Percentiles rank a stretch among this genome's conserved stretches.
These are phyloP conservation scores for Scutellaria barbata DNA, from an alignment of 257 asterid species.

Conservation along the genomic window DNA sequence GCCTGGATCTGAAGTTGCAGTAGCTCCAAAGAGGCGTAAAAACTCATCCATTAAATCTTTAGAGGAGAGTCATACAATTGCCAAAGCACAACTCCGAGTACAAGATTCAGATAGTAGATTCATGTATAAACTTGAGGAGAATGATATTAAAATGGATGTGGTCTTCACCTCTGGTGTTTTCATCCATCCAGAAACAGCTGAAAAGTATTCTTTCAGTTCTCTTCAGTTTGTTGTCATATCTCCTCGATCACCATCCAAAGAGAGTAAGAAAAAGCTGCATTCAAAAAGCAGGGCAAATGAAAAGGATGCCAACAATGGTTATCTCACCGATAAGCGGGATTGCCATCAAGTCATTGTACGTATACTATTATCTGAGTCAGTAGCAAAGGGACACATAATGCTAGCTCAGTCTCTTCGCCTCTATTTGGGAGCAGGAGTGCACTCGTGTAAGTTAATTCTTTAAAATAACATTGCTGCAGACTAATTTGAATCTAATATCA, in stretches of 20 bases:
- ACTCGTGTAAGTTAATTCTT: slow-evolving; percentile 74
- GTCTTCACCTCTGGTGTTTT: slow-evolving; percentile 72
- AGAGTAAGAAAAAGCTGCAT: slow-evolving; percentile 52
- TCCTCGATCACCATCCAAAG: slow-evolving; percentile 54
- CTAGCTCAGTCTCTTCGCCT: slow-evolving; percentile 82
- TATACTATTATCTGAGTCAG: slow-evolving; percentile 70
- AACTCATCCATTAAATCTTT: slow-evolving; percentile 50
- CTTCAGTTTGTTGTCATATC: slow-evolving; percentile 66
- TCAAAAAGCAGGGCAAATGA: slow-evolving; percentile 48
- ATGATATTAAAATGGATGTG: slow-evolving; percentile 64
- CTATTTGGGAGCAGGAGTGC: slow-evolving; percentile 79
- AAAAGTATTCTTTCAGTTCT: slow-evolving; percentile 55
- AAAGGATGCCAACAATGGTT: slow-evolving; percentile 57
- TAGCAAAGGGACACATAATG: slow-evolving; percentile 92
- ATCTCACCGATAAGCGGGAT: slow-evolving; percentile 45
- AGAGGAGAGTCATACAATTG: slow-evolving; percentile 39
- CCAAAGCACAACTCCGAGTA: slow-evolving; percentile 75
- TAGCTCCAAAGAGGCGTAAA: slow-evolving; percentile 92
- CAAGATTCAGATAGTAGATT: slow-evolving; percentile 67
- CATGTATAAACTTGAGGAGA: slow-evolving; percentile 51
- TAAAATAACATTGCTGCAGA: slow-evolving; percentile 18
- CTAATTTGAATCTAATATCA: slow-evolving; percentile 13
- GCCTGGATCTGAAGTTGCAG: slow-evolving; percentile 95
- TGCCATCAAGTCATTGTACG: slow-evolving; percentile 49
- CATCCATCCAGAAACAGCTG: slow-evolving; percentile 93